Conservation (phyloP, 2,329 filamentous ascomycete genomes). For the Colletotrichum siamense region DNA sequence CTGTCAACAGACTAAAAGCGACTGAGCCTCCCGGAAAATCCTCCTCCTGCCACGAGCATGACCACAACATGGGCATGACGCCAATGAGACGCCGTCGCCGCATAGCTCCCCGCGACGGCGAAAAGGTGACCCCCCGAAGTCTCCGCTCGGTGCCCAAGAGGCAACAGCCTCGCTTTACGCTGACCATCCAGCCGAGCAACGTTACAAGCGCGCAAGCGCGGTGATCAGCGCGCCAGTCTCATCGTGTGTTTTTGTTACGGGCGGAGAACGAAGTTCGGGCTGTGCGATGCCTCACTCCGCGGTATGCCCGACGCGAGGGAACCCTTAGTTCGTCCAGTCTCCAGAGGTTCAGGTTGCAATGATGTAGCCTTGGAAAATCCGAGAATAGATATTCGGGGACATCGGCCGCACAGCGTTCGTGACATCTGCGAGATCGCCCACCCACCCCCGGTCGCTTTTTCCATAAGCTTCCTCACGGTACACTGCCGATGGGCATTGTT, state of each 20-base stretch:
- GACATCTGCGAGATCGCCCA: not conserved
- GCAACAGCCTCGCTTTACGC: not conserved
- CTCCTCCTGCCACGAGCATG: not conserved
- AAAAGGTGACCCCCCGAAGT: not conserved
- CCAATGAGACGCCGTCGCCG: not conserved
- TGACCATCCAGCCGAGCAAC: slow-evolving; percentile 8
- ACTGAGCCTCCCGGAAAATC: not conserved
- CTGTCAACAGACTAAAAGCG: not conserved
- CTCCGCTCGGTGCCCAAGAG: not conserved
- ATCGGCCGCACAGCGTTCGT: not conserved
- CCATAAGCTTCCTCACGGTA: not conserved
- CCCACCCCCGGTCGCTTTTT: not conserved
- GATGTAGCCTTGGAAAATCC: not conserved
- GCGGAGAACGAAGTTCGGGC: not conserved
- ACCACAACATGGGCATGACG: not conserved
- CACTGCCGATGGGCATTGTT: not conserved
- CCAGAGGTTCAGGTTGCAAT: not conserved
- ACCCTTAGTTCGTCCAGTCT: not conserved
- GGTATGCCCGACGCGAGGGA: not conserved
- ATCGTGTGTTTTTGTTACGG: not conserved
- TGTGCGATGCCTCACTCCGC: not conserved
- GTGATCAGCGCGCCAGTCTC: not conserved
- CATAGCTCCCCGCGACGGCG: not conserved
- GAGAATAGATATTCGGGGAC: not conserved
- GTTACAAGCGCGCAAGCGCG: slow-evolving; percentile 22